Evolutionary conservation across 176 grass and related monocot genomes (phyloP).

Genomic region (Triticum urartu): DNA sequence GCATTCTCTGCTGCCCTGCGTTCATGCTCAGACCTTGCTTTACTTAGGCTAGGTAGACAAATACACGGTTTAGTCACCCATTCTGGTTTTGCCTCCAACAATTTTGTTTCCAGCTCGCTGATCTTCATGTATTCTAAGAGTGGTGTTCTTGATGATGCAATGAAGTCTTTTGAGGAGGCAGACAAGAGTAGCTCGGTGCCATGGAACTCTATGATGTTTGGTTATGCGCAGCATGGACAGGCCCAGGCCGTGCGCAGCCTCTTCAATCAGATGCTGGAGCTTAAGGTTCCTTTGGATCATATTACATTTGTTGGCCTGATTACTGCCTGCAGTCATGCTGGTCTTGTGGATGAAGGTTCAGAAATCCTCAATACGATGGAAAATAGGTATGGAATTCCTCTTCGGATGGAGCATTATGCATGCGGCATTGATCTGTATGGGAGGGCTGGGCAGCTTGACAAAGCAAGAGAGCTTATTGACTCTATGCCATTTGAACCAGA

Average conservation of each 20-base stretch:
- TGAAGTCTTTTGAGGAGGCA: conserved; percentile 53
- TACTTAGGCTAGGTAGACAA: conserved; percentile 61
- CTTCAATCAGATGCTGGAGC: conserved; percentile 49
- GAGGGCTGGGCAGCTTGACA: conserved; percentile 56
- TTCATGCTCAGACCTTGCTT: conserved; percentile 57
- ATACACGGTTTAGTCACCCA: conserved; percentile 45
- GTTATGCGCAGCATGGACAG: conserved; percentile 58
- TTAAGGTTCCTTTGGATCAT: conserved; percentile 50
- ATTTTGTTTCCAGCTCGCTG: conserved; percentile 58
- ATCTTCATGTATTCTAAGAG: conserved; percentile 75
- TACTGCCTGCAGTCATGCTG: conserved; percentile 57
- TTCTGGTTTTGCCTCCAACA: conserved; percentile 51
- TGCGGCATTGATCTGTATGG: conserved; percentile 71
- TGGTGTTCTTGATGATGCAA: conserved; percentile 52
- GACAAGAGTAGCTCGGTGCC: conserved; percentile 48
- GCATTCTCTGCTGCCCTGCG: conserved; percentile 57
- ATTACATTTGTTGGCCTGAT: conserved; percentile 64
- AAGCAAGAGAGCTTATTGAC: conserved; percentile 59
- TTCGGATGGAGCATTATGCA: conserved; percentile 73
- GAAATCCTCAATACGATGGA: conserved; percentile 54
- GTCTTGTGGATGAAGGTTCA: conserved; percentile 57
- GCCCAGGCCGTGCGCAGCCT: conserved; percentile 27
- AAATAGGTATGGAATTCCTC: conserved; percentile 35
- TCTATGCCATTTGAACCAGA: conserved; percentile 71
- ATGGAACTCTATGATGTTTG: conserved; percentile 78